Evolutionary conservation across 2,329 filamentous ascomycete species (phyloP).

Genomic region (Trichoderma brevicompactum): DNA sequence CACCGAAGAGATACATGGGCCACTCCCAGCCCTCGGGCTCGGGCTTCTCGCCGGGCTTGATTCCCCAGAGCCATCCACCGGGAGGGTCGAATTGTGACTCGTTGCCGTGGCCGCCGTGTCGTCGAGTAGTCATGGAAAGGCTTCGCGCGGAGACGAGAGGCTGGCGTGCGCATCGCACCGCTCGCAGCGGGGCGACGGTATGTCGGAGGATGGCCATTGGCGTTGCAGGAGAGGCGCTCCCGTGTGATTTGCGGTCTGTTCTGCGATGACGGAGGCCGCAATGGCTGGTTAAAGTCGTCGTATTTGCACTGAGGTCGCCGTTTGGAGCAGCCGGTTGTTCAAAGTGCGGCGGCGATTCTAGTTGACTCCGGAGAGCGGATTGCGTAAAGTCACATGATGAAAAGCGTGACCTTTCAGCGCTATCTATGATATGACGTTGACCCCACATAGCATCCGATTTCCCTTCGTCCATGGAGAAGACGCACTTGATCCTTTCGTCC

Average conservation of each 20-base stretch:
- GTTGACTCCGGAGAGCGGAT: constrained; percentile 27
- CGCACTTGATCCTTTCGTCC: constrained; percentile 2
- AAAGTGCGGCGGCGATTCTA: constrained; percentile 27
- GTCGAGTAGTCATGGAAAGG: constrained; percentile 53
- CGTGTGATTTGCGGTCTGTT: constrained; percentile 32
- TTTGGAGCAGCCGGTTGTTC: constrained; percentile 15
- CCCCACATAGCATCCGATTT: constrained; percentile 15
- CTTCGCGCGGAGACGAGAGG: constrained; percentile 40
- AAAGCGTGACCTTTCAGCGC: constrained; percentile 3
- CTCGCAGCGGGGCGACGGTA: constrained; percentile 44
- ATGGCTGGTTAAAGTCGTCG: constrained; percentile 35
- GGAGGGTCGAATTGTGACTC: constrained; percentile 87
- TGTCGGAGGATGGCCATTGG: constrained; percentile 46
- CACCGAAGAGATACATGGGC: constrained; percentile 82
- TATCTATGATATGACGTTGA: neutral
- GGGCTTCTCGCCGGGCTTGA: constrained; percentile 94
- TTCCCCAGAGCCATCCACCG: constrained; percentile 87
- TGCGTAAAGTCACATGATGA: constrained; percentile 16
- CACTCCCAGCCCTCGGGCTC: constrained; percentile 97
- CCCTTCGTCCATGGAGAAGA: constrained; percentile 4
- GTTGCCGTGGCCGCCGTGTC: constrained; percentile 51
- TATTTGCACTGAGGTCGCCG: neutral
- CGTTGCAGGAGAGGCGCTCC: constrained; percentile 29
- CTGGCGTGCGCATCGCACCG: constrained; percentile 46
- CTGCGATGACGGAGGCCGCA: constrained; percentile 36